phyloP scores from a whole-genome alignment of 495 filamentous ascomycete species.

The Podospora sp. region DNA sequence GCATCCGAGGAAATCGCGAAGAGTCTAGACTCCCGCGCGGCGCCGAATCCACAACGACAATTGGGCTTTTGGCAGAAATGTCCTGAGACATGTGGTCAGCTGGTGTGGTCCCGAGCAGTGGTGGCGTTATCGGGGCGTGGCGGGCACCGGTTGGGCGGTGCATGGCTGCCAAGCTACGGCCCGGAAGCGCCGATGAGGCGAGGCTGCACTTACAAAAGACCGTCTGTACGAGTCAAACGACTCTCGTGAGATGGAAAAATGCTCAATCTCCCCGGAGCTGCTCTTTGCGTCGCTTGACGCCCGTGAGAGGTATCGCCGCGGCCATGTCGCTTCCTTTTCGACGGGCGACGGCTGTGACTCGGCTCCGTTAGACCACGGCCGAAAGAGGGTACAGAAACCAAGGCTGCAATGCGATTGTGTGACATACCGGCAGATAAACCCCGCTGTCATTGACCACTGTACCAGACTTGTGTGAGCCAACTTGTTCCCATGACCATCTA shows the following conservation, averaged over 20 bases:
- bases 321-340: conserved; percentile 86
- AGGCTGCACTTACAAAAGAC: conserved; percentile 73
- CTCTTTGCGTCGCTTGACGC: conserved; percentile 69
- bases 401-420: neutral
- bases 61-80: conserved; percentile 85
- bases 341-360: conserved; percentile 76
- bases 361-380: conserved; percentile 3
- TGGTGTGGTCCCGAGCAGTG: neutral
- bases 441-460: conserved; percentile 96
- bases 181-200: neutral
- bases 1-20: conserved; percentile 58
- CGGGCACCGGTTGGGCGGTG: neutral
- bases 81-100: conserved; percentile 59
- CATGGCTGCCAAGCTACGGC: neutral
- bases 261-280: conserved; percentile 79
- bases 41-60: conserved; percentile 59
- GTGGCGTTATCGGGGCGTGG: neutral
- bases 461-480: conserved; percentile 29
- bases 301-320: conserved; percentile 66
- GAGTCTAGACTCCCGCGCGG: conserved; percentile 82
- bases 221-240: conserved; percentile 97
- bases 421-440: conserved; percentile 86
- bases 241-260: conserved; percentile 95
- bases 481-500: conserved; percentile 2
- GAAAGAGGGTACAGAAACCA: neutral